Percentiles rank a stretch among this genome's conserved stretches.
phyloP scores from a whole-genome alignment of 805 yeast species.

The Candida maesae region DNA sequence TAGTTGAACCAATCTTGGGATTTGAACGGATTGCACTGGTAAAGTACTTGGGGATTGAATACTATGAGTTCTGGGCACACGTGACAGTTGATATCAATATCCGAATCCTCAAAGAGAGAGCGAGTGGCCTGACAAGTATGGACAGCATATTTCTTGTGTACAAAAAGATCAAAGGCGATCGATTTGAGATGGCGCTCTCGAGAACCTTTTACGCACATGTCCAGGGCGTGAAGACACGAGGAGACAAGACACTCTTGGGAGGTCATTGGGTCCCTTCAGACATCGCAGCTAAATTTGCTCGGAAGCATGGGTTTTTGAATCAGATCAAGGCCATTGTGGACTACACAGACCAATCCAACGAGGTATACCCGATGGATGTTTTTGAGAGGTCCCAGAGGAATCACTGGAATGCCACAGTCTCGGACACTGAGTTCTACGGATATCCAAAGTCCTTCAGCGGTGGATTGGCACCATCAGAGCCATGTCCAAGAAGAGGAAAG shows the following conservation, averaged over 20 bases:
- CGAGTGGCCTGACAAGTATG: slow-evolving; percentile 19
- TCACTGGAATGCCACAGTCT: slow-evolving; percentile 15
- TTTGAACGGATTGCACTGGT: slow-evolving; percentile 27
- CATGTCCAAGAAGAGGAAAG: slow-evolving; percentile 2
- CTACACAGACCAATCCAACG: slow-evolving; percentile 16
- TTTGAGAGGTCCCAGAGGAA: slow-evolving; percentile 6
- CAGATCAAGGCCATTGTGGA: slow-evolving; percentile 18
- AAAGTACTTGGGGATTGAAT: slow-evolving; percentile 22
- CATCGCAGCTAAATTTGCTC: slow-evolving; percentile 17
- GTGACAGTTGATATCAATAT: slow-evolving; percentile 16
- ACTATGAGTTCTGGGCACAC: slow-evolving; percentile 26
- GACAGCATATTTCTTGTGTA: slow-evolving; percentile 24
- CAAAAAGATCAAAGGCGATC: slow-evolving; percentile 15
- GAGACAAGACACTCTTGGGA: slow-evolving; percentile 28
- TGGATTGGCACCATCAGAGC: slow-evolving; percentile 16
- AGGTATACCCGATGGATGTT: slow-evolving; percentile 11
- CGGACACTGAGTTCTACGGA: slow-evolving; percentile 17
- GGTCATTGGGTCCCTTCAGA: slow-evolving; percentile 27
- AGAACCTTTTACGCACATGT: slow-evolving; percentile 16
- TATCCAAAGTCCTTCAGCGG: slow-evolving; percentile 20
- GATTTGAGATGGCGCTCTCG: slow-evolving; percentile 5
- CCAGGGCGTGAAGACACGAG: slow-evolving; percentile 12
- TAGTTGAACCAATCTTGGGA: slow-evolving; percentile 19
- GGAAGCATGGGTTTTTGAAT: slow-evolving; percentile 17
- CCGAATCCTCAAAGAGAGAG: slow-evolving; percentile 24